A percentile compares a stretch with the other conserved stretches of the same genome.
phyloP scores from a whole-genome alignment of 2,329 filamentous ascomycete genomes.

The Ascochyta rabiei region DNA sequence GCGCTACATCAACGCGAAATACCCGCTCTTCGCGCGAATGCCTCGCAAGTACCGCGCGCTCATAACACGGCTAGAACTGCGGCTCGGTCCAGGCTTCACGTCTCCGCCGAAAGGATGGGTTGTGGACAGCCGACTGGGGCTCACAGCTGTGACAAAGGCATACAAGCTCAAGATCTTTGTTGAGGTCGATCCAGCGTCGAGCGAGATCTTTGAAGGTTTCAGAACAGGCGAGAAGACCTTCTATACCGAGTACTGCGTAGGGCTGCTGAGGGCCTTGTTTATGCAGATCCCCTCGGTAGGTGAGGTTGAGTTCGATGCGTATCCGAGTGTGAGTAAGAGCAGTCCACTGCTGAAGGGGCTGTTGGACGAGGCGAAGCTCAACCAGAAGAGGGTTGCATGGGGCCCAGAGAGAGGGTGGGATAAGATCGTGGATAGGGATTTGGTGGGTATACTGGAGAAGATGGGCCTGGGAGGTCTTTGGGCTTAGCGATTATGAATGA shows the following conservation, averaged over 20 bases:
- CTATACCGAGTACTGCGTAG: constrained; percentile 70
- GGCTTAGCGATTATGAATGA: constrained; percentile 1
- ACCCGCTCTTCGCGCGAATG: constrained; percentile 71
- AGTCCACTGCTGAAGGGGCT: constrained; percentile 69
- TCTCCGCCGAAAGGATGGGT: constrained; percentile 74
- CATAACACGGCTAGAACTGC: constrained; percentile 70
- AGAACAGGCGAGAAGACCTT: constrained; percentile 66
- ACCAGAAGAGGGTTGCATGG: constrained; percentile 66
- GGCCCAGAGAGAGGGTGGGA: constrained; percentile 71
- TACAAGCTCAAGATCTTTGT: constrained; percentile 70
- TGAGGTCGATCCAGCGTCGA: constrained; percentile 71
- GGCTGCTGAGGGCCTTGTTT: constrained; percentile 64
- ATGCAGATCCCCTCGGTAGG: constrained; percentile 62
- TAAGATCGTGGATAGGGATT: constrained; percentile 38
- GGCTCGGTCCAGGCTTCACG: constrained; percentile 75
- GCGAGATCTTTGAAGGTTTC: constrained; percentile 71
- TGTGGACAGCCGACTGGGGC: constrained; percentile 67
- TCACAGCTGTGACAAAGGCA: constrained; percentile 66
- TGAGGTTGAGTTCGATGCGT: constrained; percentile 73
- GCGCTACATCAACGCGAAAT: constrained; percentile 73
- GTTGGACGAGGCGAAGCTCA: constrained; percentile 57
- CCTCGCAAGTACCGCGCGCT: constrained; percentile 64
- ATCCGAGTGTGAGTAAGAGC: constrained; percentile 66
- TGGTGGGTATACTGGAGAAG: constrained; percentile 35
- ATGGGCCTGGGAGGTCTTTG: constrained; percentile 26